Percentiles rank a stretch among this genome's conserved stretches.
phyloP scores from a whole-genome alignment of 257 asterid genomes.

The Capsicum chinense region DNA sequence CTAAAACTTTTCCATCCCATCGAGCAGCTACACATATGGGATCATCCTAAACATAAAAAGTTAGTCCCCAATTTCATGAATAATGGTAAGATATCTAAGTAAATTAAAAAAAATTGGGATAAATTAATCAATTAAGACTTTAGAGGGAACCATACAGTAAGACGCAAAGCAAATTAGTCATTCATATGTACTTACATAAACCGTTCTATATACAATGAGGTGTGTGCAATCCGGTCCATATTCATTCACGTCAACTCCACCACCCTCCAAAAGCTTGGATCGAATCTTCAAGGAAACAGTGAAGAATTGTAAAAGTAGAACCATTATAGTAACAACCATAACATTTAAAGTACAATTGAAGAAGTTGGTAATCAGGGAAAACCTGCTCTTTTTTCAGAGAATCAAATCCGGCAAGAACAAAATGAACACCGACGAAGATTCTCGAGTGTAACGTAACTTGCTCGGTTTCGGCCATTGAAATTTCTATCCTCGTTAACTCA shows the following conservation, averaged over 20 bases:
- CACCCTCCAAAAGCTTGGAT: conserved; percentile 70
- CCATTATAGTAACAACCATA: not conserved
- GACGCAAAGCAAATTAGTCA: too few relatives aligned
- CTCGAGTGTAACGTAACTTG: conserved; percentile 38
- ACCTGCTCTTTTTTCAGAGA: conserved; percentile 56
- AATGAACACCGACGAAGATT: conserved; percentile 61
- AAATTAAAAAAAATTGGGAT: not conserved
- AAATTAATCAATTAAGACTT: not conserved
- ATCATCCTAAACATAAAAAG: conserved; percentile 58
- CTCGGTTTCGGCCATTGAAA: not conserved
- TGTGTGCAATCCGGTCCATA: conserved; percentile 77
- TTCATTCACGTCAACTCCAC: conserved; percentile 64
- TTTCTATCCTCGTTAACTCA: not conserved
- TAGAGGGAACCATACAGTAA: too few relatives aligned
- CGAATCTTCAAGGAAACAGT: conserved; percentile 45
- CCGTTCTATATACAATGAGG: conserved; percentile 68
- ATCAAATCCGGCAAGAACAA: conserved; percentile 71
- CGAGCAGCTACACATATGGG: conserved; percentile 81
- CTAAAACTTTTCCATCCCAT: conserved; percentile 70
- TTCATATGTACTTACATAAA: conserved; percentile 53
- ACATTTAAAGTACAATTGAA: too few relatives aligned
- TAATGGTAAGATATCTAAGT: not conserved
- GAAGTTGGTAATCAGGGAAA: not conserved
- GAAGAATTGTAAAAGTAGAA: not conserved
- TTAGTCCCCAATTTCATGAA: not conserved